These are phyloP conservation scores for Fusarium dlaminii DNA, from an alignment of 2,329 filamentous ascomycete species.

Conservation along the genomic window DNA sequence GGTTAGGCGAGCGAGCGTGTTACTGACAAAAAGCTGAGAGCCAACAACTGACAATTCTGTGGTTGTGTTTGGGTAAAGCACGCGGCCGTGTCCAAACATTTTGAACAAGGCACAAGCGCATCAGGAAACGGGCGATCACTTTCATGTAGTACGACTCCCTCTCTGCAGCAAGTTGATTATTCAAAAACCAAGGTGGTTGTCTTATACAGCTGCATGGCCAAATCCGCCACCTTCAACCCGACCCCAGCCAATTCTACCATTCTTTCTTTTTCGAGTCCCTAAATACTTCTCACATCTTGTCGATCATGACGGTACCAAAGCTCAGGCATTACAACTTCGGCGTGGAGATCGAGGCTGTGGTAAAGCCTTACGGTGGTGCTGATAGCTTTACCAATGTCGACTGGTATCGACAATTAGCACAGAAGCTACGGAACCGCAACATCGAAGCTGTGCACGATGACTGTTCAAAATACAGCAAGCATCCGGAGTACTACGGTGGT, in stretches of 20 bases:
- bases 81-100: constrained; percentile 1
- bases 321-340: constrained; percentile 53
- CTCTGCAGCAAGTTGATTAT: background rate
- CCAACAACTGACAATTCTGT: constrained; percentile 12
- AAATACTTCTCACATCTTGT: background rate
- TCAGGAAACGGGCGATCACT: constrained; percentile 6
- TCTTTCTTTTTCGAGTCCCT: constrained; percentile 10
- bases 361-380: constrained; percentile 49
- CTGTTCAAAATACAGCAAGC: constrained; percentile 52
- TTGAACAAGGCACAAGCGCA: constrained; percentile 7
- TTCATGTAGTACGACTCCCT: constrained; percentile 1
- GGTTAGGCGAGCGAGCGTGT: constrained; percentile 11
- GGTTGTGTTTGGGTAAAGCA: background rate
- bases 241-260: background rate
- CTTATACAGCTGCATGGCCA: constrained; percentile 20
- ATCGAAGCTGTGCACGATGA: constrained; percentile 51
- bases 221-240: constrained; percentile 10
- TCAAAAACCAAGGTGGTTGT: constrained; percentile 3
- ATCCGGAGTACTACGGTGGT: constrained; percentile 53
- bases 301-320: constrained; percentile 33
- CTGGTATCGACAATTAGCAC: constrained; percentile 53
- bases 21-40: constrained; percentile 3
- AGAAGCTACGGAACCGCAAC: constrained; percentile 51
- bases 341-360: constrained; percentile 52
- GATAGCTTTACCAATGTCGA: constrained; percentile 52